A percentile compares a stretch with the other conserved stretches of the same genome.
These are phyloP conservation scores for Microdochium nivale DNA, from an alignment of 2,329 filamentous ascomycete genomes.

Conservation along the genomic window DNA sequence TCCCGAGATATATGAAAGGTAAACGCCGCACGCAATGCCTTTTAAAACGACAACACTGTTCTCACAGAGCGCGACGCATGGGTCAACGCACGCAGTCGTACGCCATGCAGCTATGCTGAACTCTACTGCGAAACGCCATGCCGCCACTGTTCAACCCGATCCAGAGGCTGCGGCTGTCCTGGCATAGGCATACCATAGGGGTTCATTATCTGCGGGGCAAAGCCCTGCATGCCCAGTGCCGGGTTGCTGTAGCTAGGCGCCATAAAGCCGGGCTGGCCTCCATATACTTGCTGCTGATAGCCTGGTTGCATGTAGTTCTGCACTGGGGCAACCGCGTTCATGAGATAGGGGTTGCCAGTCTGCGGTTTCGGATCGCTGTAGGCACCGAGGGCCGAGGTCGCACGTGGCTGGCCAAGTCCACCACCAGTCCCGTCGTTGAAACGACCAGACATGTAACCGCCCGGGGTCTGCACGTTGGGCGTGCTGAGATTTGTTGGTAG, in stretches of 20 bases:
- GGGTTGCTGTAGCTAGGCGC: not conserved
- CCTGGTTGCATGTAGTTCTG: not conserved
- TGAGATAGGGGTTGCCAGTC: not conserved
- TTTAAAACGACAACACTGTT: no score
- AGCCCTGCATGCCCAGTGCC: not conserved
- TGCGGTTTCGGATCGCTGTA: not conserved
- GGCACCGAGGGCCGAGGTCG: constrained; percentile 11
- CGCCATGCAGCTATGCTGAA: not conserved
- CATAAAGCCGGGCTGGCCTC: not conserved
- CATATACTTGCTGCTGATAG: not conserved
- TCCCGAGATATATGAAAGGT: no score
- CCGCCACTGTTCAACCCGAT: not conserved
- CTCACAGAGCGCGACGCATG: not conserved
- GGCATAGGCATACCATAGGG: not conserved
- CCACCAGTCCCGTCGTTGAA: constrained; percentile 46
- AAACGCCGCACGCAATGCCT: not conserved
- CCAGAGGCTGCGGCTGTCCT: not conserved
- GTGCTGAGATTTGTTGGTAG: constrained; percentile 34
- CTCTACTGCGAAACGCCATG: not conserved
- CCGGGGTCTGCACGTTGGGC: constrained; percentile 22
- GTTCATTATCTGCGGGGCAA: not conserved
- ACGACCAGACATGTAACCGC: constrained; percentile 41
- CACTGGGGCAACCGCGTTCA: not conserved
- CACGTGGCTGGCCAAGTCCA: constrained; percentile 13
- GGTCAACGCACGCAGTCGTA: no score